Conservation (phyloP, 768 basidiomycete genomes). For the Chalciporus sphaerocephalus region DNA sequence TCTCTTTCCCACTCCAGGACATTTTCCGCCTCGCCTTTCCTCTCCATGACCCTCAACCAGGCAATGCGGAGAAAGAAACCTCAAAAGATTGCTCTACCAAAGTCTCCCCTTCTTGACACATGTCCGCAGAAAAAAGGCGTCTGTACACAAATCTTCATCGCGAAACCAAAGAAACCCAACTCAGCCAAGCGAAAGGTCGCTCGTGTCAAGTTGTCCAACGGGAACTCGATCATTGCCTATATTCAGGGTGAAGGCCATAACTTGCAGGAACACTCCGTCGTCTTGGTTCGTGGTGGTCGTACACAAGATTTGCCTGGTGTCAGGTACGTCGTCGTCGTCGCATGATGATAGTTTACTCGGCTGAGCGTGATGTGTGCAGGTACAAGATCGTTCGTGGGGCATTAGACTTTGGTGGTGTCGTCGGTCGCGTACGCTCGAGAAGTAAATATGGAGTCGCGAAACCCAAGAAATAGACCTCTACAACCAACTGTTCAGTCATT, state of each 20-base stretch:
- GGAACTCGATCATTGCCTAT: constrained; percentile 87
- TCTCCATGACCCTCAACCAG: constrained; percentile 77
- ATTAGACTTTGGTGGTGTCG: constrained; percentile 86
- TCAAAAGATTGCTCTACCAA: constrained; percentile 39
- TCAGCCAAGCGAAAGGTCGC: constrained; percentile 98
- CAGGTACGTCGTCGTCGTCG: constrained; percentile 51
- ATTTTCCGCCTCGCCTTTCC: constrained; percentile 61
- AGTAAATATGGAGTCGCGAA: constrained; percentile 94
- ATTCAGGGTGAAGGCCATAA: constrained; percentile 98
- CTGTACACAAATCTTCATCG: constrained; percentile 73
- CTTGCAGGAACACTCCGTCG: constrained; percentile 95
- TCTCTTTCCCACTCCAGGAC: constrained; percentile 35
- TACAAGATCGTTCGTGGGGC: constrained; percentile 95
- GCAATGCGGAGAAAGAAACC: constrained; percentile 75
- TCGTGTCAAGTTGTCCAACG: constrained; percentile 85
- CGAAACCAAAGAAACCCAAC: constrained; percentile 96
- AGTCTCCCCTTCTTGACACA: constrained; percentile 74
- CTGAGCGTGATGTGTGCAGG: constrained; percentile 39
- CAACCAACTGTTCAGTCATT: neutral
- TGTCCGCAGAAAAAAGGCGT: constrained; percentile 92
- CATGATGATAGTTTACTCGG: neutral
- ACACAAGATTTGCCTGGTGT: constrained; percentile 98
- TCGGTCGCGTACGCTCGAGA: constrained; percentile 71
- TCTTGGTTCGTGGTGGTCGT: constrained; percentile 90
- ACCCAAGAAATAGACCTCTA: constrained; percentile 59